Conservation (phyloP, 495 filamentous ascomycete species). For the Cercophora newfieldiana region DNA sequence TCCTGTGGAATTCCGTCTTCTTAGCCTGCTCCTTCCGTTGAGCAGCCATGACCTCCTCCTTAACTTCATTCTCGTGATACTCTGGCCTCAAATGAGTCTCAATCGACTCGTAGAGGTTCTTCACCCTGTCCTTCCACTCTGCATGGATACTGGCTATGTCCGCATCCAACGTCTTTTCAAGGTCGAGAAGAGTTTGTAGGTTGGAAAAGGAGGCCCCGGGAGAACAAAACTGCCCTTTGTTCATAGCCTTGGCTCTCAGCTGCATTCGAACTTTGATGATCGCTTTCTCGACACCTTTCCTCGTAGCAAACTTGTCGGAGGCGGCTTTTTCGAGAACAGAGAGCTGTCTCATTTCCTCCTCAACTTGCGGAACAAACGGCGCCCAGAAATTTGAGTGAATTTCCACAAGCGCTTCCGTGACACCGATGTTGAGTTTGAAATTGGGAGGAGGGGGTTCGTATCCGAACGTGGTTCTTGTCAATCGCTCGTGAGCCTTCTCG, state of each 20-base stretch:
- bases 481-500: neutral
- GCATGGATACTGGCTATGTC: neutral
- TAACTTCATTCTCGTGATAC: neutral
- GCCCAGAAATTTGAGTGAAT: neutral
- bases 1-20: neutral
- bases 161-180: neutral
- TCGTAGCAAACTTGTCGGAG: neutral
- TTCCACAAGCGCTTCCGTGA: neutral
- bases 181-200: neutral
- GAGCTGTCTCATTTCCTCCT: neutral
- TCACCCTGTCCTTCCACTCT: neutral
- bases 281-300: neutral
- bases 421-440: neutral
- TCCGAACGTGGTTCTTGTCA: no score
- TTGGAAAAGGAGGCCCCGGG: no score
- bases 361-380: neutral
- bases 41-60: neutral
- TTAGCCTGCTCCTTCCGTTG: neutral
- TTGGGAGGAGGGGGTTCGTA: no score
- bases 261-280: neutral
- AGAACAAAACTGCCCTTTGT: no score
- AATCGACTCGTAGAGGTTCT: neutral
- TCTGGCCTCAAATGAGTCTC: neutral
- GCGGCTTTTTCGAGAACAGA: neutral
- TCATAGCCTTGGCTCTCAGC: neutral